Evolutionary conservation across 306 rosid species (phyloP).

Genomic region (Fragaria iinumae): DNA sequence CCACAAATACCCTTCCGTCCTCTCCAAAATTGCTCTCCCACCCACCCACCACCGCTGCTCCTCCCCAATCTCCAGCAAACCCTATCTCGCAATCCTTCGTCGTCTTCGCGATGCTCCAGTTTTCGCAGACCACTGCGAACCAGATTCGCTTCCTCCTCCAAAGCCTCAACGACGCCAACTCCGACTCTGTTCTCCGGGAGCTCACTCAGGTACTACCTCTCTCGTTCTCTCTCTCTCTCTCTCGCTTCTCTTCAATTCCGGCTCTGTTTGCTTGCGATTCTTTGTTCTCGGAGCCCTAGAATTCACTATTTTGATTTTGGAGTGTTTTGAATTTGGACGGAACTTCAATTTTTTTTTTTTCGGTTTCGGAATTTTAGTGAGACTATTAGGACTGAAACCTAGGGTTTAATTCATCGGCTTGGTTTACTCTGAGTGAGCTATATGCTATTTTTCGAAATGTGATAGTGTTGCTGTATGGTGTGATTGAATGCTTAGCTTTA

Average conservation of each 20-base stretch:
- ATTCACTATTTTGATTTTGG: background rate
- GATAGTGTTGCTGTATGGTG: background rate
- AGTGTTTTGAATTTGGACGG: background rate
- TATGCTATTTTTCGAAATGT: background rate
- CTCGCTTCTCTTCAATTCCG: background rate
- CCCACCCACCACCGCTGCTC: background rate
- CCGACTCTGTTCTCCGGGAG: slow-evolving; percentile 67
- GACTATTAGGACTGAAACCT: background rate
- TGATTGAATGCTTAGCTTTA: background rate
- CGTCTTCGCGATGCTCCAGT: slow-evolving; percentile 45
- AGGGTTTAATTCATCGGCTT: background rate
- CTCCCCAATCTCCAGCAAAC: slow-evolving; percentile 23
- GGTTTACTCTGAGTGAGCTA: background rate
- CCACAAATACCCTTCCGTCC: background rate
- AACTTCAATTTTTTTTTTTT: background rate
- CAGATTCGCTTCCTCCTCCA: slow-evolving; percentile 89
- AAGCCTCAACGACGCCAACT: slow-evolving; percentile 65
- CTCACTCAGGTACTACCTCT: slow-evolving; percentile 58
- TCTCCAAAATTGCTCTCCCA: background rate
- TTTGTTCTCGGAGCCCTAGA: background rate
- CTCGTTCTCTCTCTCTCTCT: background rate
- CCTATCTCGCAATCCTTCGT: slow-evolving; percentile 21
- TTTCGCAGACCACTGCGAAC: slow-evolving; percentile 55
- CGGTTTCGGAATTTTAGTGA: background rate
- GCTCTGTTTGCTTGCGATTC: background rate